Conservation (phyloP, 768 basidiomycete genomes). For the Calvatia gigantea region DNA sequence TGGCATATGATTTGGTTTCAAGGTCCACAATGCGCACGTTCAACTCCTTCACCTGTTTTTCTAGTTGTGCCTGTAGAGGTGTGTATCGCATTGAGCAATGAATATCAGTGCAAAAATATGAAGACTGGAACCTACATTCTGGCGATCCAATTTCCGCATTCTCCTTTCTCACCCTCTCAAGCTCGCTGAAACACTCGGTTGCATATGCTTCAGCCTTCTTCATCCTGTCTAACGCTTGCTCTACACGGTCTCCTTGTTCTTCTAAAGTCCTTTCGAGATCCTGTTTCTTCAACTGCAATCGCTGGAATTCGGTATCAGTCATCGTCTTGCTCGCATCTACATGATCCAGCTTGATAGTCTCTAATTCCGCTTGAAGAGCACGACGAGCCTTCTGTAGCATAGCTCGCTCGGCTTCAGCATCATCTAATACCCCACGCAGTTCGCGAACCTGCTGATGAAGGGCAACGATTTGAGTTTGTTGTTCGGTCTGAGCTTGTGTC, state of each 20-base stretch:
- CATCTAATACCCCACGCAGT: slow-evolving; percentile 75
- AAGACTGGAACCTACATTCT: slow-evolving; percentile 49
- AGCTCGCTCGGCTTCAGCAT: slow-evolving; percentile 78
- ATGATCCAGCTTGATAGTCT: slow-evolving; percentile 74
- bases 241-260: slow-evolving; percentile 72
- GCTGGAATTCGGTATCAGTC: slow-evolving; percentile 72
- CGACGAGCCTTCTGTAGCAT: slow-evolving; percentile 81
- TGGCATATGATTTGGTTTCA: slow-evolving; percentile 73
- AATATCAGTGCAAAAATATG: neutral
- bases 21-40: slow-evolving; percentile 81
- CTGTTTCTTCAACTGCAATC: slow-evolving; percentile 74
- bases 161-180: slow-evolving; percentile 74
- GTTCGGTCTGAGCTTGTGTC: slow-evolving; percentile 68
- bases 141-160: slow-evolving; percentile 77
- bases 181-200: slow-evolving; percentile 70
- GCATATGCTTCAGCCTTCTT: slow-evolving; percentile 78
- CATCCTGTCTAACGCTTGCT: slow-evolving; percentile 71
- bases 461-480: slow-evolving; percentile 79
- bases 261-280: slow-evolving; percentile 76
- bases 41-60: slow-evolving; percentile 83
- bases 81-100: slow-evolving; percentile 4
- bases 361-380: slow-evolving; percentile 74
- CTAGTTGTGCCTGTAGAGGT: slow-evolving; percentile 61
- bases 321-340: slow-evolving; percentile 67
- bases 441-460: slow-evolving; percentile 86